These are phyloP conservation scores for Candida sanyaensis DNA, from an alignment of 1,139 yeast genomes.

Conservation along the genomic window DNA sequence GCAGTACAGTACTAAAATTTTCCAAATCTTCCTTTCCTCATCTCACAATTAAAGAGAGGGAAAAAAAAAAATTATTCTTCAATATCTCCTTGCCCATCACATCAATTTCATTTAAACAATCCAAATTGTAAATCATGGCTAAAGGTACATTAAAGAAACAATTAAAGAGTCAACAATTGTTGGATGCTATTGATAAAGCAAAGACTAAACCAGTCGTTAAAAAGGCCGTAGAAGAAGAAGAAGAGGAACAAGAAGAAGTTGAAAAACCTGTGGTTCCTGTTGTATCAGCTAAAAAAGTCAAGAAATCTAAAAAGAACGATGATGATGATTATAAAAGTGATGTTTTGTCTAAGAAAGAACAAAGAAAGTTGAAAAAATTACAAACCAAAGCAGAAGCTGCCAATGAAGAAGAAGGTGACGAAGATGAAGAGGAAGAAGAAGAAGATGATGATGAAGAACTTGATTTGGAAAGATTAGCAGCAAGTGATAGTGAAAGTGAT, in stretches of 20 bases:
- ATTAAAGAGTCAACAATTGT: constrained; percentile 32
- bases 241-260: constrained; percentile 10
- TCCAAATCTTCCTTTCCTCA: too few relatives aligned
- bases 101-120: background rate
- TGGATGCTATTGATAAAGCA: constrained; percentile 27
- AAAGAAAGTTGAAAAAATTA: constrained; percentile 61
- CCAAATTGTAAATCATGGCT: constrained; percentile 23
- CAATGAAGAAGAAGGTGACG: constrained; percentile 25
- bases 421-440: constrained; percentile 26
- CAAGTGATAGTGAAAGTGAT: constrained; percentile 47
- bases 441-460: constrained; percentile 37
- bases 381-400: constrained; percentile 23
- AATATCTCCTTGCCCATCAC: background rate
- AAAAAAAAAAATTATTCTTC: background rate
- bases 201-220: constrained; percentile 23
- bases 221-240: constrained; percentile 10
- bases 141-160: constrained; percentile 35
- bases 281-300: constrained; percentile 9
- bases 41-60: too few relatives aligned
- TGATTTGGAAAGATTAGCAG: constrained; percentile 60
- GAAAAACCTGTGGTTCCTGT: constrained; percentile 8
- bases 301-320: constrained; percentile 20
- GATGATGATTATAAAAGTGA: constrained; percentile 48
- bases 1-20: too few relatives aligned
- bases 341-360: constrained; percentile 61